Evolutionary conservation across 2,329 filamentous ascomycete genomes (phyloP).

Genomic region (Incumbomyces delicatus): DNA sequence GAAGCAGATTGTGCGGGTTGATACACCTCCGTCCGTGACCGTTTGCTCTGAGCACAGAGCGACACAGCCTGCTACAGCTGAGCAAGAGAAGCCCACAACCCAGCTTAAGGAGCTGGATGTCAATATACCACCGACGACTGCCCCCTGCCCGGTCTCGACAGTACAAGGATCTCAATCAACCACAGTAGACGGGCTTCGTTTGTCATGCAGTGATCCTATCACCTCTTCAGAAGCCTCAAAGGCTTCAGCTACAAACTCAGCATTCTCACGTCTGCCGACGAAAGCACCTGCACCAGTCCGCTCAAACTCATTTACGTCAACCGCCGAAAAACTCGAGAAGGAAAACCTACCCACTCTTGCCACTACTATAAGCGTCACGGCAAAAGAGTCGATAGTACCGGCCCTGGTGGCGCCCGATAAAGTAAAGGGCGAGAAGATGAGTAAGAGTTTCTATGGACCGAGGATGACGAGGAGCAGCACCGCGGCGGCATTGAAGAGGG

Average conservation of each 20-base stretch:
- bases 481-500: conserved; percentile 27
- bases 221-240: not conserved
- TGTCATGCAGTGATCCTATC: not conserved
- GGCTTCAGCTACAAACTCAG: not conserved
- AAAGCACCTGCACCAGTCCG: not conserved
- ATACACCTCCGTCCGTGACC: not conserved
- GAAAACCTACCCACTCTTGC: not conserved
- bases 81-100: conserved; percentile 1
- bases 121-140: conserved; percentile 29
- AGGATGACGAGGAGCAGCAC: conserved; percentile 33
- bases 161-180: not conserved
- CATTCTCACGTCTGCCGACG: conserved; percentile 1
- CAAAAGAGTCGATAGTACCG: conserved; percentile 15
- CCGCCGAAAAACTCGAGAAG: not conserved
- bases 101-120: conserved; percentile 43
- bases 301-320: conserved; percentile 2
- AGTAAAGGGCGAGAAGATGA: conserved; percentile 15
- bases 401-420: conserved; percentile 22
- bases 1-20: conserved; percentile 7
- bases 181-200: not conserved
- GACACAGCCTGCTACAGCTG: conserved; percentile 26
- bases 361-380: not conserved
- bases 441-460: conserved; percentile 21
- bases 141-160: not conserved
- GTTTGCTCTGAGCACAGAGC: conserved; percentile 14